These are phyloP conservation scores for Russula ochroleuca DNA, from an alignment of 768 basidiomycete species.

Conservation along the genomic window DNA sequence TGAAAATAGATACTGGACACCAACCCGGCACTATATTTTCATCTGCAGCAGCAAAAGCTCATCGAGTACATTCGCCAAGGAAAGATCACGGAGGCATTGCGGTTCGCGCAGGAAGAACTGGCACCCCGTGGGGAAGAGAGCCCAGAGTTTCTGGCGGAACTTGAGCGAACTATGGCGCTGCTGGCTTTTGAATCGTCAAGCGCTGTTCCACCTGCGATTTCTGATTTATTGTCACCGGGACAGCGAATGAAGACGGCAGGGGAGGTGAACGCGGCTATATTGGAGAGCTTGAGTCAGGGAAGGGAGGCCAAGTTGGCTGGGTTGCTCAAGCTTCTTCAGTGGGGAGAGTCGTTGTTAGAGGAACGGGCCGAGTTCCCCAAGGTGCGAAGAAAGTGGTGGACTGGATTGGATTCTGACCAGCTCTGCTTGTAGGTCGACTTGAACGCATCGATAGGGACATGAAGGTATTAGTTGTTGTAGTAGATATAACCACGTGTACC, in stretches of 20 bases:
- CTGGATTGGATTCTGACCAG: not conserved
- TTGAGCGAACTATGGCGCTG: constrained; percentile 93
- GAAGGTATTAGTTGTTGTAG: not conserved
- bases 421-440: constrained; percentile 15
- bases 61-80: constrained; percentile 92
- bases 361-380: constrained; percentile 79
- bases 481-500: not conserved
- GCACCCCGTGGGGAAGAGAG: constrained; percentile 94
- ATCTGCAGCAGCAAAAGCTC: constrained; percentile 90
- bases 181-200: constrained; percentile 72
- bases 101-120: constrained; percentile 90
- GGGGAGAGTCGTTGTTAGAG: constrained; percentile 79
- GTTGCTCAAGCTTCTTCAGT: constrained; percentile 76
- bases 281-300: constrained; percentile 88
- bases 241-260: constrained; percentile 94
- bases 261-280: constrained; percentile 92
- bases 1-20: constrained; percentile 85
- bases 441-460: constrained; percentile 2
- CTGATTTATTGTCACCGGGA: constrained; percentile 75
- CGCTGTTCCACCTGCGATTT: constrained; percentile 59
- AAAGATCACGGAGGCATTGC: constrained; percentile 70
- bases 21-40: constrained; percentile 90
- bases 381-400: constrained; percentile 39
- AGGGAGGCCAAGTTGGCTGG: constrained; percentile 87
- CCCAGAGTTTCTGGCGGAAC: constrained; percentile 85